Percentiles rank a stretch among this genome's conserved stretches.
Conservation (phyloP, 768 basidiomycete species). For the Xerocomellus dryophilus region DNA sequence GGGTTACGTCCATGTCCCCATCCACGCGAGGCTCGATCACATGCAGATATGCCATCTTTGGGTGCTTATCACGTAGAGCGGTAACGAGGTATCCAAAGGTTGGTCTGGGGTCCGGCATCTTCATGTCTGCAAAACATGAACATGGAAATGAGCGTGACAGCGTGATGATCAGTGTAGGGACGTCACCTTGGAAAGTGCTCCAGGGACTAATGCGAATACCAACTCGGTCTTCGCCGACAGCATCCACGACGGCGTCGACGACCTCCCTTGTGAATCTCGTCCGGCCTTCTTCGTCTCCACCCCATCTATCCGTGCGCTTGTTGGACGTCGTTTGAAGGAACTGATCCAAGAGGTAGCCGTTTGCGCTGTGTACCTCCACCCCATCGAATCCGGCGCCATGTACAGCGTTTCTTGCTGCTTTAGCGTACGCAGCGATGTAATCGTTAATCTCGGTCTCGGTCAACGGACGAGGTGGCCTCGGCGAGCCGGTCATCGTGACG, state of each 20-base stretch:
- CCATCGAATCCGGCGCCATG: conserved; percentile 45
- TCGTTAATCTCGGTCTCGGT: conserved; percentile 33
- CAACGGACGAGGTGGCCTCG: conserved; percentile 18
- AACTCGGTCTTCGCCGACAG: conserved; percentile 52
- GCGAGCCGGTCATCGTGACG: conserved; percentile 19
- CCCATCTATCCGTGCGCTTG: conserved; percentile 60
- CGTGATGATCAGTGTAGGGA: neutral
- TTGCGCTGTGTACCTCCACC: conserved; percentile 42
- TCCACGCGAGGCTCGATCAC: conserved; percentile 40
- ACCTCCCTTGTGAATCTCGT: conserved; percentile 55
- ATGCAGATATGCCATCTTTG: conserved; percentile 50
- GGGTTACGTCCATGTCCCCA: neutral
- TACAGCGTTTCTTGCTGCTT: conserved; percentile 36
- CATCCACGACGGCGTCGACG: conserved; percentile 46
- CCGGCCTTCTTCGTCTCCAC: conserved; percentile 62
- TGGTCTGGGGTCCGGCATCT: conserved; percentile 52
- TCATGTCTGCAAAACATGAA: conserved; percentile 39
- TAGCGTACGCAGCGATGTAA: conserved; percentile 28
- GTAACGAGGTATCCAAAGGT: conserved; percentile 51
- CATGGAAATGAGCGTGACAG: neutral
- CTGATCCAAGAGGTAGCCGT: conserved; percentile 54
- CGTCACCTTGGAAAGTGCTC: conserved; percentile 39
- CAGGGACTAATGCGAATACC: conserved; percentile 60
- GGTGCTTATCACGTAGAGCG: conserved; percentile 33
- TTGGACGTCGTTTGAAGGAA: conserved; percentile 60